These are phyloP conservation scores for Erythrobasidium hasegawianum DNA, from an alignment of 1,284 basidiomycete species.

Conservation along the genomic window DNA sequence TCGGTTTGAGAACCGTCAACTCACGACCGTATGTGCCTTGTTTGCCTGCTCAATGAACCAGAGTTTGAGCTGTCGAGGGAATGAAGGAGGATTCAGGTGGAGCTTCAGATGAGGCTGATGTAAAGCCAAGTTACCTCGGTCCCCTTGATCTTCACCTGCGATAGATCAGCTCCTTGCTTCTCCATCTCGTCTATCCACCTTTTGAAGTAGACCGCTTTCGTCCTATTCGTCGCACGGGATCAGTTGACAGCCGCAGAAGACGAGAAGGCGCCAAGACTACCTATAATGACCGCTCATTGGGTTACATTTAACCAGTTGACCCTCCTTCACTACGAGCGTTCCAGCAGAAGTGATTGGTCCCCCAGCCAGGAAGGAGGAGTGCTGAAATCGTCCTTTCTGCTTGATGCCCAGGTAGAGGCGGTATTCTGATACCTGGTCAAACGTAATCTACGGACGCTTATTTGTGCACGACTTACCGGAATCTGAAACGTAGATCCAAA, in stretches of 20 bases:
- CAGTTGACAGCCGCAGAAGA: too few relatives aligned
- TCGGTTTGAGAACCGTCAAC: too few relatives aligned
- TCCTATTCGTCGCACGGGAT: not conserved
- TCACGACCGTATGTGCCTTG: constrained; percentile 12
- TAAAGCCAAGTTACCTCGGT: constrained; percentile 22
- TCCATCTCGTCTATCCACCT: constrained; percentile 59
- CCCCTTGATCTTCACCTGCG: constrained; percentile 27
- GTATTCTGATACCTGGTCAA: constrained; percentile 52
- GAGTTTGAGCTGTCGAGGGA: constrained; percentile 12
- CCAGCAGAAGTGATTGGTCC: constrained; percentile 58
- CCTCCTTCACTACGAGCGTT: constrained; percentile 60
- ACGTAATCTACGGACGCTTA: too few relatives aligned
- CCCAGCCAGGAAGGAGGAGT: constrained; percentile 63
- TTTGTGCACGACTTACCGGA: constrained; percentile 47
- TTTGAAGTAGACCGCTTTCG: constrained; percentile 57
- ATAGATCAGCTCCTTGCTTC: constrained; percentile 60
- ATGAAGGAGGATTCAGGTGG: not conserved
- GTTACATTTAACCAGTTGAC: constrained; percentile 61
- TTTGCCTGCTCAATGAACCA: constrained; percentile 32
- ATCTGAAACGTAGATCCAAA: constrained; percentile 32
- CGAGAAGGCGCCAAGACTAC: too few relatives aligned
- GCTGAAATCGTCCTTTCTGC: constrained; percentile 62
- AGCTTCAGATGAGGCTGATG: too few relatives aligned
- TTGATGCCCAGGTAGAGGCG: constrained; percentile 71
- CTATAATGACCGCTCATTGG: constrained; percentile 66